phyloP scores from a whole-genome alignment of 305 asterid species.

The Solanum hybrid region DNA sequence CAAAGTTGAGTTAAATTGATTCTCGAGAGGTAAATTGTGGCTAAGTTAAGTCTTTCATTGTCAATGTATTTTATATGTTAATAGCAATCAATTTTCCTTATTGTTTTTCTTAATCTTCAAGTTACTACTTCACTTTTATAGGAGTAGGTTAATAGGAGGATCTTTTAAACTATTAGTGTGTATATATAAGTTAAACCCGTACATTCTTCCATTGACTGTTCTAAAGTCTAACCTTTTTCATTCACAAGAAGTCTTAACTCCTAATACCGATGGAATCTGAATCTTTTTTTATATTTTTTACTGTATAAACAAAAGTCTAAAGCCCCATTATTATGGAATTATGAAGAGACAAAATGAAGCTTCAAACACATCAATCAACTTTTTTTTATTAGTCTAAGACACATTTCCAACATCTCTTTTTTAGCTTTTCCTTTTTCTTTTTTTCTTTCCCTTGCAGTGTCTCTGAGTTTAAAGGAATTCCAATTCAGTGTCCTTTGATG shows the following conservation, averaged over 20 bases:
- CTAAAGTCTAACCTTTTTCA: not conserved
- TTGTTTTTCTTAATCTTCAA: not conserved
- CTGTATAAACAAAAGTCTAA: slow-evolving; percentile 1
- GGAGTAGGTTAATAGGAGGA: not conserved
- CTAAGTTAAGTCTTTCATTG: not conserved
- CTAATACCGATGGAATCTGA: slow-evolving; percentile 3
- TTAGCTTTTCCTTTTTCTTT: slow-evolving; percentile 14
- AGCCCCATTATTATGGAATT: slow-evolving; percentile 33
- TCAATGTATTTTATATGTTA: not conserved
- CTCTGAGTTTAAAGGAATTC: slow-evolving; percentile 21
- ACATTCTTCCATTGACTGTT: not conserved
- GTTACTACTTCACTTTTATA: not conserved
- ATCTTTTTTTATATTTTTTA: not conserved
- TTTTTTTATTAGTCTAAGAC: not conserved
- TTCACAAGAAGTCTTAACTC: not conserved
- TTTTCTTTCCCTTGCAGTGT: slow-evolving; percentile 15
- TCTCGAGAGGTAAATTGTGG: not conserved
- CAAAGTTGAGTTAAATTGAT: not conserved
- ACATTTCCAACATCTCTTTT: slow-evolving; percentile 2
- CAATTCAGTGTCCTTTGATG: slow-evolving; percentile 19
- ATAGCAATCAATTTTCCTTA: not conserved
- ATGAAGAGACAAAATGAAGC: slow-evolving; percentile 31
- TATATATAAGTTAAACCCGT: not conserved
- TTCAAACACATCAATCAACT: slow-evolving; percentile 1
- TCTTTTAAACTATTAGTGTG: not conserved